Evolutionary conservation across 257 asterid species (phyloP).

Genomic region (Voacanga thouarsii): DNA sequence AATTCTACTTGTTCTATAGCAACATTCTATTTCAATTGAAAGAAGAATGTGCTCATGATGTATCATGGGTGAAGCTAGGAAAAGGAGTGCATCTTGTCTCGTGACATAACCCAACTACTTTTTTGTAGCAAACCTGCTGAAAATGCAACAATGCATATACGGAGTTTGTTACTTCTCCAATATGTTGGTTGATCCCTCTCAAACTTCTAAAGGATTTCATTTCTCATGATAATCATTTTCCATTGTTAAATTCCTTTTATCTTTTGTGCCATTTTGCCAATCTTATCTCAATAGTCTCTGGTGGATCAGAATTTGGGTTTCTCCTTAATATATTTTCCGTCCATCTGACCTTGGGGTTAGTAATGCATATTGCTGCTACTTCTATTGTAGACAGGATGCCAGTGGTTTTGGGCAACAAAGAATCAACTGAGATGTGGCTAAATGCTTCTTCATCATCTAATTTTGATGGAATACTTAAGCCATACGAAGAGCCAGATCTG

Average conservation of each 20-base stretch:
- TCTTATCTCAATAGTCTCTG: neutral
- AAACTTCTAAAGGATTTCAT: neutral
- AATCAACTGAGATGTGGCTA: conserved; percentile 67
- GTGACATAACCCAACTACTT: neutral
- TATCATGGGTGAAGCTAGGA: neutral
- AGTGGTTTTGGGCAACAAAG: conserved; percentile 77
- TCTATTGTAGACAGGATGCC: conserved; percentile 85
- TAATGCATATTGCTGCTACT: neutral
- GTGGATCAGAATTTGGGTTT: neutral
- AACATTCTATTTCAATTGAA: neutral
- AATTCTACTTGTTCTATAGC: neutral
- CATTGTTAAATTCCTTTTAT: neutral
- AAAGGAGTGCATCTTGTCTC: neutral
- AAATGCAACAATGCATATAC: neutral
- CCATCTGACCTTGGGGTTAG: neutral
- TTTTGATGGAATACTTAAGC: conserved; percentile 65
- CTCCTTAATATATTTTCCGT: neutral
- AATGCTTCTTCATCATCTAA: conserved; percentile 50
- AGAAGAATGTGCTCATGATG: neutral
- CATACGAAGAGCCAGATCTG: conserved; percentile 75
- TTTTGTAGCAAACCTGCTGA: neutral
- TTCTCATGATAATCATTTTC: neutral
- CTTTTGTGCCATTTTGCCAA: neutral
- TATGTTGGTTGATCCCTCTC: neutral
- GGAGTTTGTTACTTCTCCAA: neutral